Percentiles rank a stretch among this genome's conserved stretches.
These are phyloP conservation scores for Isoetes engelmannii DNA, from an alignment of 83 land plant genomes.

Conservation along the genomic window DNA sequence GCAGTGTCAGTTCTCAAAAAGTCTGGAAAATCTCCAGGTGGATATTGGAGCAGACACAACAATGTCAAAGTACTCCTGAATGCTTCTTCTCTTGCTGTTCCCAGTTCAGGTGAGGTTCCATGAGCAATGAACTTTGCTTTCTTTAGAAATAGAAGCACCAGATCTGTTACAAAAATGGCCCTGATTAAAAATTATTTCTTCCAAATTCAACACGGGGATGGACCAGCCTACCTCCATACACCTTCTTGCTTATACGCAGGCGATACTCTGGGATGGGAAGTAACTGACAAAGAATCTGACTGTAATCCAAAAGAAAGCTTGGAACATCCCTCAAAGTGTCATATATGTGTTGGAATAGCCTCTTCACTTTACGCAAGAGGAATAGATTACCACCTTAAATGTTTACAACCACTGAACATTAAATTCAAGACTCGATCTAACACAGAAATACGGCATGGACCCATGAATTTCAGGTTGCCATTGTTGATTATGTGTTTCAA, in stretches of 20 bases:
- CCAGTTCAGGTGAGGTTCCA: constrained; percentile 17
- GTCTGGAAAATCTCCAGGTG: constrained; percentile 71
- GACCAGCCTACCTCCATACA: constrained; percentile 19
- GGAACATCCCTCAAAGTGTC: constrained; percentile 26
- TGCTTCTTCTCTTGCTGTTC: constrained; percentile 61
- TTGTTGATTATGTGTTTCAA: too few relatives aligned
- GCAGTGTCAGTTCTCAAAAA: constrained; percentile 47
- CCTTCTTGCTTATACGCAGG: constrained; percentile 27
- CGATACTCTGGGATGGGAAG: constrained; percentile 24
- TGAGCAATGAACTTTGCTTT: constrained; percentile 42
- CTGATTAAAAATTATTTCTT: not conserved
- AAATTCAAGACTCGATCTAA: too few relatives aligned
- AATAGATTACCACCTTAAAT: constrained; percentile 5
- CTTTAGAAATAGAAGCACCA: constrained; percentile 50
- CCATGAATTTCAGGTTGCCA: too few relatives aligned
- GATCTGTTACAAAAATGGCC: constrained; percentile 32
- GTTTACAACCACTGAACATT: too few relatives aligned
- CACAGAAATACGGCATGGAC: too few relatives aligned
- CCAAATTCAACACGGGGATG: too few relatives aligned
- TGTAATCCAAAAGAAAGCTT: constrained; percentile 25
- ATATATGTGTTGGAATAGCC: constrained; percentile 24
- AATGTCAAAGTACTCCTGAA: constrained; percentile 55
- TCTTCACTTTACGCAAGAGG: constrained; percentile 23
- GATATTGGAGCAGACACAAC: constrained; percentile 58
- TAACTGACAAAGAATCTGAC: constrained; percentile 32